Conservation (phyloP, 495 filamentous ascomycete species). For the Oleoguttula mirabilis region DNA sequence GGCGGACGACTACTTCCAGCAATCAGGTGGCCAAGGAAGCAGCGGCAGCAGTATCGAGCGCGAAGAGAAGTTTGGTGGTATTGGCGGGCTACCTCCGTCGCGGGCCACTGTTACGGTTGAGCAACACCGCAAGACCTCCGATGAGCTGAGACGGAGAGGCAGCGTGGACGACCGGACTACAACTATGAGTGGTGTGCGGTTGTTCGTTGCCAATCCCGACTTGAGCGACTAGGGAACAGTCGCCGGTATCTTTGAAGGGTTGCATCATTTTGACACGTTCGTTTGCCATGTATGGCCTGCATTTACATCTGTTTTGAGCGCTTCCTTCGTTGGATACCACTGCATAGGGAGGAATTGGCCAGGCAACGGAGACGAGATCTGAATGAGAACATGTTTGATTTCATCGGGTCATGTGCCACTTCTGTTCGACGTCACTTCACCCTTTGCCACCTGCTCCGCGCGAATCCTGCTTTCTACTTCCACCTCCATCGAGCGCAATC, state of each 20-base stretch:
- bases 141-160: slow-evolving; percentile 69
- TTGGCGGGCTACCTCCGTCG: slow-evolving; percentile 40
- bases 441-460: not conserved
- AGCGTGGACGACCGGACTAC: slow-evolving; percentile 88
- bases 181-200: slow-evolving; percentile 67
- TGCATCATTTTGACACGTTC: not conserved
- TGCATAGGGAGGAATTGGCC: slow-evolving; percentile 12
- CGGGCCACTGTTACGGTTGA: slow-evolving; percentile 35
- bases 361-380: no score
- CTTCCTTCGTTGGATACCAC: slow-evolving; percentile 14
- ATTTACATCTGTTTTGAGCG: not conserved
- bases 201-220: slow-evolving; percentile 95
- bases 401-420: not conserved
- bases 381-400: not conserved
- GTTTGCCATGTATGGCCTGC: not conserved
- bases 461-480: not conserved
- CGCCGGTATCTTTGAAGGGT: not conserved
- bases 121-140: slow-evolving; percentile 56
- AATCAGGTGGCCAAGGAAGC: slow-evolving; percentile 29
- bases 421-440: not conserved
- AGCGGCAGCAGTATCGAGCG: slow-evolving; percentile 42
- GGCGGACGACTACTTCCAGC: slow-evolving; percentile 30
- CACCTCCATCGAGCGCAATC: not conserved
- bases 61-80: slow-evolving; percentile 44
- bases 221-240: slow-evolving; percentile 42